Percentiles rank a stretch among this genome's conserved stretches.
phyloP scores from a whole-genome alignment of 78 protist genomes.

The Thecamonas trahens region DNA sequence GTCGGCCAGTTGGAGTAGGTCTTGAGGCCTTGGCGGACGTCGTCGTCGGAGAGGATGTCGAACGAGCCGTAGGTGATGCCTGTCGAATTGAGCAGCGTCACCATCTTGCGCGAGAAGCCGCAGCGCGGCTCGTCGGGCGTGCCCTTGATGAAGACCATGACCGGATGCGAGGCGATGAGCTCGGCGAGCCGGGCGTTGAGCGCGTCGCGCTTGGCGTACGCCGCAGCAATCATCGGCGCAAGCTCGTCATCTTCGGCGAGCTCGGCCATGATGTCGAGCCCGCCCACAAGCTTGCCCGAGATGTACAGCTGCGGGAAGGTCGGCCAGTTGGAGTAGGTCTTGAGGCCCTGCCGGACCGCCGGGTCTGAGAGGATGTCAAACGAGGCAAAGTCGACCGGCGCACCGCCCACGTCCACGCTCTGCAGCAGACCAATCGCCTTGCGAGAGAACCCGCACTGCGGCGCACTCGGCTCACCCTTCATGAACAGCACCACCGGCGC shows the following conservation, averaged over 20 bases:
- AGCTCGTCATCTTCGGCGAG: constrained; percentile 13
- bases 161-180: constrained; percentile 43
- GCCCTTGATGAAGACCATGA: constrained; percentile 86
- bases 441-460: constrained; percentile 86
- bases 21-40: constrained; percentile 72
- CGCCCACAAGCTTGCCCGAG: constrained; percentile 82
- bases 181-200: background rate
- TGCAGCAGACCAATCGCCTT: constrained; percentile 55
- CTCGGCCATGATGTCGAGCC: constrained; percentile 68
- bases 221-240: background rate
- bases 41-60: constrained; percentile 58
- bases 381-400: constrained; percentile 32
- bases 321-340: constrained; percentile 70
- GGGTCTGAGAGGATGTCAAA: constrained; percentile 73
- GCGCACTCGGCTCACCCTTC: constrained; percentile 76
- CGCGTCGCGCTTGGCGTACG: background rate
- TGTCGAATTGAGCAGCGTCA: constrained; percentile 41
- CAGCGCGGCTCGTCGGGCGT: constrained; percentile 68
- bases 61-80: constrained; percentile 44
- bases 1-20: constrained; percentile 66
- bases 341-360: constrained; percentile 59
- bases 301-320: constrained; percentile 79
- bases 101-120: constrained; percentile 63
- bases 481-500: constrained; percentile 70
- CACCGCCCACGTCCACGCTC: constrained; percentile 16